phyloP scores from a whole-genome alignment of 2,329 filamentous ascomycete genomes.

The Ceratocystis cubensis region DNA sequence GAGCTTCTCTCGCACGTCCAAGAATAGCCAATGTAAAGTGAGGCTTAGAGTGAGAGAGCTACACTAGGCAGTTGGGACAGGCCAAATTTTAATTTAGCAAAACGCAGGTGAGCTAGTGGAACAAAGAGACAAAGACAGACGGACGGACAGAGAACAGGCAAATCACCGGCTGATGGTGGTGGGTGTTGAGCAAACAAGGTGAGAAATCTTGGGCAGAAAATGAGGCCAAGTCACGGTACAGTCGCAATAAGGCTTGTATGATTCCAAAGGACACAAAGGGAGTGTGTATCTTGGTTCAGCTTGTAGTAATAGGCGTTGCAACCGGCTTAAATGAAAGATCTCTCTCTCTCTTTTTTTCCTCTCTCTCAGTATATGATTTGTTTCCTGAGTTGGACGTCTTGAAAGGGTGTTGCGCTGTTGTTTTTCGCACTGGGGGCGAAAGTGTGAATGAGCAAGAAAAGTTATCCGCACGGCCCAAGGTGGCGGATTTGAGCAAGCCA shows the following conservation, averaged over 20 bases:
- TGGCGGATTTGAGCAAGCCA: background rate
- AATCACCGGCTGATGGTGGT: background rate
- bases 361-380: slow-evolving; percentile 15
- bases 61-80: background rate
- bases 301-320: background rate
- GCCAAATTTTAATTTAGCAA: background rate
- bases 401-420: slow-evolving; percentile 9
- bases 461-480: slow-evolving; percentile 14
- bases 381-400: slow-evolving; percentile 14
- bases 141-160: background rate
- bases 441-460: slow-evolving; percentile 15
- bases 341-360: background rate
- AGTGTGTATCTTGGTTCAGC: background rate
- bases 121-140: background rate
- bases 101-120: background rate
- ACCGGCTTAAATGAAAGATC: background rate
- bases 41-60: background rate
- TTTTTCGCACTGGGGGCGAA: slow-evolving; percentile 20
- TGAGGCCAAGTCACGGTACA: background rate
- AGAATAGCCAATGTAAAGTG: background rate
- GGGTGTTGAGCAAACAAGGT: background rate
- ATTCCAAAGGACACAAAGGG: background rate
- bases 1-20: slow-evolving; percentile 3
- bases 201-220: background rate
- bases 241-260: background rate